Conservation (phyloP, 805 yeast genomes). For the Saturnispora besseyi region DNA sequence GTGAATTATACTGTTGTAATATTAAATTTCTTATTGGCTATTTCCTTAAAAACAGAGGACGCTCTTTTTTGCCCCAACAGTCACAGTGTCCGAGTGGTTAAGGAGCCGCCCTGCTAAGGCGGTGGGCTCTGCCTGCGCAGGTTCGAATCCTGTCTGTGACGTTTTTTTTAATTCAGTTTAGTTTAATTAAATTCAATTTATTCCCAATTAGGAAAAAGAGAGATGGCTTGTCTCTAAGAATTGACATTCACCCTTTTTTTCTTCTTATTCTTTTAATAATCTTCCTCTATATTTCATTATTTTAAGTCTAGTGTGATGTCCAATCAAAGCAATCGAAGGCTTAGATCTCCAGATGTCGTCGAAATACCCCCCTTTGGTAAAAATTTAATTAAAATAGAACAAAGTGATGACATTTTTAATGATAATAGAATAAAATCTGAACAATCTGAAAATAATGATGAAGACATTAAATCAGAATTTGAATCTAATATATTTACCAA, state of each 20-base stretch:
- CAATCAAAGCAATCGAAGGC: neutral
- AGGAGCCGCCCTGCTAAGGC: constrained; percentile 79
- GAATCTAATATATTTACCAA: neutral
- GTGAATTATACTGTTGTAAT: no score
- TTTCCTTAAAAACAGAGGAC: no score
- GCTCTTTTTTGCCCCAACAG: constrained; percentile 14
- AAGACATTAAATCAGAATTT: neutral
- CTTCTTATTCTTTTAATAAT: no score
- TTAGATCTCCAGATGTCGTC: neutral
- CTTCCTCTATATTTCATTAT: neutral
- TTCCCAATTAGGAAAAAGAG: constrained; percentile 1
- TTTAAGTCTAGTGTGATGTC: neutral
- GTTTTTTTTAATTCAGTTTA: constrained; percentile 35
- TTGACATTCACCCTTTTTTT: neutral
- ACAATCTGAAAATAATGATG: neutral
- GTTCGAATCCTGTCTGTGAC: constrained; percentile 99
- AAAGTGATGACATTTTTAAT: neutral
- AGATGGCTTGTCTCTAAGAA: neutral
- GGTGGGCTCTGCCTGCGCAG: constrained; percentile 93
- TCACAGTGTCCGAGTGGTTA: constrained; percentile 69
- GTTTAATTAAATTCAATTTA: neutral
- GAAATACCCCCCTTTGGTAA: neutral
- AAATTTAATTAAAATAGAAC: neutral
- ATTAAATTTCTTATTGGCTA: no score
- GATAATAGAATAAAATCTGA: neutral